Evolutionary conservation across 2,329 filamentous ascomycete species (phyloP), one percentile per base, ranked within the genome.

Genomic region (Magnaporthales sp.): DNA sequence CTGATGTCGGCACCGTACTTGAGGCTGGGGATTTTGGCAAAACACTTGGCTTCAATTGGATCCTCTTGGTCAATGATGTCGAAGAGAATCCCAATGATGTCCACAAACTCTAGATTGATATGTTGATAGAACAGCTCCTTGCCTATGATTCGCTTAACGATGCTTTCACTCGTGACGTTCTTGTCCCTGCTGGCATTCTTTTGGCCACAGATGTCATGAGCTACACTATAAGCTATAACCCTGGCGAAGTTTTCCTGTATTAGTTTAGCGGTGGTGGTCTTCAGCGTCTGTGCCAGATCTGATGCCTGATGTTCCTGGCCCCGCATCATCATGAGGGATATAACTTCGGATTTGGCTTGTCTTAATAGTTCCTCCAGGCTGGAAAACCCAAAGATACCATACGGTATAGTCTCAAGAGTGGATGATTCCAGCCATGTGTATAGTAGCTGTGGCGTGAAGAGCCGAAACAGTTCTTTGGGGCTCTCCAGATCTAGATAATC

Each of bases 391-490:
- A 99, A 99, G 1, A 95, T 91, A n/a, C 83, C 80, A 73, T 86
- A 97, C 0, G 95, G 94, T 63, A 99, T 91, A 3, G 86, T 82
- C n/a, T 84, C 80, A 8, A 97, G 80, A 1, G 80, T 77, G 67
- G 89, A 85, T 0, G 79, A 79, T 69, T 92, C 87, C 3, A 96
- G 85, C 94, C 93, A 99, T 0, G 93, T 97, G 74, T 92, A 97
- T 3, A 98, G 80, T 7, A 99, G 82, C 73, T 99, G 95, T 2
- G 93, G 88, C 7, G 92, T 89, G 74, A 98, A 99, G 0, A 98
- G 80, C 6, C 81, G 81, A 73, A 99, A 97, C 0, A 99, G 79
- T 38, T 89, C 84, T 71, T 83, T 86, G 0, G 92, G 82, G 61
- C 87, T 86, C 27, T 82, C 77, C 26, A 98, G 83, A 0, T 83